Base-by-base conservation (phyloP, 805 yeast genomes). In the Metschnikowia kofuensis region DNA sequence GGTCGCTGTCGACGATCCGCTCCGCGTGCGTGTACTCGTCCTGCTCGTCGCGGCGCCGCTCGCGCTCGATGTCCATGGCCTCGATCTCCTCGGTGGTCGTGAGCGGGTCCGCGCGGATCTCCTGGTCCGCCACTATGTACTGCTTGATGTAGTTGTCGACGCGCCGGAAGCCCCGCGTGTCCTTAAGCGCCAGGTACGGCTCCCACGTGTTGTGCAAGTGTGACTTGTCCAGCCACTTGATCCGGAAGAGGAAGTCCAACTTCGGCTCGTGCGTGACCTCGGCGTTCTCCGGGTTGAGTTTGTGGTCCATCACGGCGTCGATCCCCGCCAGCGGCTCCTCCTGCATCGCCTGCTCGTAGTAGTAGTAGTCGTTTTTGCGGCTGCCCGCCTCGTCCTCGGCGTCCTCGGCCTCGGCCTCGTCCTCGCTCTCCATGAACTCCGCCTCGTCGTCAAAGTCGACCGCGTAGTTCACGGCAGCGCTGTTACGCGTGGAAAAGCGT, bases 121-220 rank as follows among this genome's bases (percentile, higher is more conserved):
- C 87, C 57, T 80, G 80, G 61, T 91, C 97, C 50, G 78, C 69
- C 7, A 87, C 70, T 47, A 94, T 82, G 60, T 70, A 82, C 59
- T 85, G 89, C 61, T 85, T 87, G 63, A 91, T 85, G 67, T 90
- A 94, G 68, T 94, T 94, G 51, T 92, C 98, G 16, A 94, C 79
- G 56, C 85, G 84, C 65, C 96, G 88, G 57, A 80, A 74, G 38
- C 99, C 99, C 63, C 84, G 84, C 52, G 75, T 66, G 15, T 68
- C 64, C 40, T 77, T 78, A 44, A 84, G 61, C 2, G 69, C 65
- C 11, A 67, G 69, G 68, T 85, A 90, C 2, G 79, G 65, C 64
- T 91, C 96, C 97, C 97, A 94, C 0, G 96, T 85, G 66, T 92
- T 94, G 69, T 94, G 99, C 53, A 94, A 74, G 70, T 94, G 98